phyloP scores from a whole-genome alignment of 1,139 yeast genomes.

The Casaregolazyma lundiana region DNA sequence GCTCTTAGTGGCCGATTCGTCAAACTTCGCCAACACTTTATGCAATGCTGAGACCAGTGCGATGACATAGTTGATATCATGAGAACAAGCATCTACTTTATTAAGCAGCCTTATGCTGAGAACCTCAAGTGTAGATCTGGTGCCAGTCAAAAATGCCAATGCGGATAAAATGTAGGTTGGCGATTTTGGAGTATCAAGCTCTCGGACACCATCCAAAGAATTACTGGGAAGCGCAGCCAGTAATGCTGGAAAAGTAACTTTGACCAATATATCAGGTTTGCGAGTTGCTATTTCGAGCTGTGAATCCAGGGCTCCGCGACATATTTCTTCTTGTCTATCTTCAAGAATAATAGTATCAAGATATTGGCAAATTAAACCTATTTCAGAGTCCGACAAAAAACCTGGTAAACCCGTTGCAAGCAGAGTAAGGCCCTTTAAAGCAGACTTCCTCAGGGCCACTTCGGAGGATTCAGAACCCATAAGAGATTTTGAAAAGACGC shows the following conservation, averaged over 20 bases:
- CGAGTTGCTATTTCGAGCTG: conserved; percentile 45
- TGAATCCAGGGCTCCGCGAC: conserved; percentile 45
- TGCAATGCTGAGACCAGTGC: conserved; percentile 22
- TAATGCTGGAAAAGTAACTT: conserved; percentile 57
- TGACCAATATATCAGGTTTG: conserved; percentile 47
- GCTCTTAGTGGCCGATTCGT: conserved; percentile 9
- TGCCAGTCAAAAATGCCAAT: conserved; percentile 32
- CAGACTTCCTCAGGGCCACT: conserved; percentile 60
- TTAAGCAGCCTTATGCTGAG: conserved; percentile 33
- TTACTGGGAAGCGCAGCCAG: conserved; percentile 44
- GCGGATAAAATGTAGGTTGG: conserved; percentile 27
- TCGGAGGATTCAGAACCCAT: conserved; percentile 64
- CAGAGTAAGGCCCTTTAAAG: conserved; percentile 52
- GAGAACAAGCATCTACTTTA: conserved; percentile 24
- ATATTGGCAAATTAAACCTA: conserved; percentile 59
- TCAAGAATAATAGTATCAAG: conserved; percentile 59
- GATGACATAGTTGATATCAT: conserved; percentile 19
- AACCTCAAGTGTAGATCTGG: conserved; percentile 32
- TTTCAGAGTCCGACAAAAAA: conserved; percentile 53
- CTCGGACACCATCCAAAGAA: conserved; percentile 16
- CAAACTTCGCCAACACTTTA: conserved; percentile 20
- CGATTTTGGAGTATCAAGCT: conserved; percentile 26
- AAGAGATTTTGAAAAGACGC: conserved; percentile 60
- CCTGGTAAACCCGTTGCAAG: conserved; percentile 11
- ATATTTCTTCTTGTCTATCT: conserved; percentile 35